Evolutionary conservation across 208 protist genomes (phyloP), one percentile per base, ranked within the genome.

Genomic region (Polymyxa betae): DNA sequence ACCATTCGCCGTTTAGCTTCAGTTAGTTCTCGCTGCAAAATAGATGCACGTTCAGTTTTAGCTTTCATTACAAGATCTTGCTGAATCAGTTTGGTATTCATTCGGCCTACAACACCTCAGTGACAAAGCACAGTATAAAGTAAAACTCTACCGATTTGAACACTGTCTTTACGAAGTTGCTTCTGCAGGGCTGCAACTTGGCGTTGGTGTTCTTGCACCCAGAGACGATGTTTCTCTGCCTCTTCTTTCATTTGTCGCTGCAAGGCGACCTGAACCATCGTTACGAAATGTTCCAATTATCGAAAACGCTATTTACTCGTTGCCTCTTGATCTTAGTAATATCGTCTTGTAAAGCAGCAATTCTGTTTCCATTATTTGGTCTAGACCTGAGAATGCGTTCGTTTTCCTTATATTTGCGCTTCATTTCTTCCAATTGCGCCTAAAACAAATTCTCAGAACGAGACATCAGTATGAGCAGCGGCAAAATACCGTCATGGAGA

Each of bases 171-270:
- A 5, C 72, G 72, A 5, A 82, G n/a, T 43, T 82, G 72, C n/a
- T 82, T 82, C 35, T 82, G 72, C n/a, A 82, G n/a, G 5, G 35
- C 72, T 20, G 72, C 72, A 20, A 82, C 72, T 43, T 82, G 72
- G n/a, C 72, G 72, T 40, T 82, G 72, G 35, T 82, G 72, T 35
- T 82, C 72, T 35, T 45, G n/a, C 72, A 82, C 40, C 72, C 72
- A 82, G n/a, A 35, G 35, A 38, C 72, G 5, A 43, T 82, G 72
- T 35, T 82, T 82, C 5, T 82, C 72, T 35, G 72, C 72, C n/a
- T 82, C 72, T 35, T 82, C 72, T 82, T 35, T 82, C 72, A 82
- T 82, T 82, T 82, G 72, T 5, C 72, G 72, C n/a, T 82, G 72
- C n/a, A 82, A n/a, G 16, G n/a, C n/a, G n/a, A 82, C 72, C 72